Evolutionary conservation across 345 rosid genomes (phyloP).

Genomic region (Euphorbia lathyris): DNA sequence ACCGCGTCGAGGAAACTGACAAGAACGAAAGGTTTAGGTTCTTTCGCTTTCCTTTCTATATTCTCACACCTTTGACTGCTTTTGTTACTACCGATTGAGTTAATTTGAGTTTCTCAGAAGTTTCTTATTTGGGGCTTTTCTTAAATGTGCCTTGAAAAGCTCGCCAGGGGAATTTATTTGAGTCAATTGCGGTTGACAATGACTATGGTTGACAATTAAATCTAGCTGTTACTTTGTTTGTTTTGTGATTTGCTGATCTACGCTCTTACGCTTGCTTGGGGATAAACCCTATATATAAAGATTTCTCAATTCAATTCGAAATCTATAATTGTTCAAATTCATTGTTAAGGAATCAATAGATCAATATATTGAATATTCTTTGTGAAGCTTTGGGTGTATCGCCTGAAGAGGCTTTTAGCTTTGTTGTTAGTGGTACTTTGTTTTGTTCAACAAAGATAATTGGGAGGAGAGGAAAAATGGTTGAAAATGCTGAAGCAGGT

Average conservation of each 20-base stretch:
- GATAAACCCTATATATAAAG: background rate
- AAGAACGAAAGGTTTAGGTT: background rate
- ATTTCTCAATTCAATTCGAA: background rate
- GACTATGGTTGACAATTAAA: conserved; percentile 13
- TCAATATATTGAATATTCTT: conserved; percentile 1
- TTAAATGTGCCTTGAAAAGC: background rate
- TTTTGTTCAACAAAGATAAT: background rate
- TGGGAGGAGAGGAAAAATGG: conserved; percentile 34
- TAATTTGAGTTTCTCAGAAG: background rate
- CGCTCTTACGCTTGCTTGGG: background rate
- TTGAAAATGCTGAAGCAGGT: conserved; percentile 36
- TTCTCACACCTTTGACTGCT: background rate
- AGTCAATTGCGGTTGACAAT: conserved; percentile 13
- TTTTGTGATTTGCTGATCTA: conserved; percentile 13
- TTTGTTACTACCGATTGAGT: too few relatives aligned
- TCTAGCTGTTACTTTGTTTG: conserved; percentile 8
- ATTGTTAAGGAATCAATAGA: background rate
- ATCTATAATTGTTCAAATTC: conserved; percentile 13
- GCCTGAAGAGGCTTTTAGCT: conserved; percentile 3
- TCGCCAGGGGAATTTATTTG: conserved; percentile 12
- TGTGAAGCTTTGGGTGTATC: conserved; percentile 12
- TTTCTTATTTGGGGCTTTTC: conserved; percentile 6
- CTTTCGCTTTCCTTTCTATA: conserved; percentile 9
- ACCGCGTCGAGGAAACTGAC: conserved; percentile 7
- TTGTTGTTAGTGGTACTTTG: background rate